Evolutionary conservation across 140 eudicot species (phyloP), one percentile per base, ranked within the genome.

Genomic region (Oenanthe javanica): DNA sequence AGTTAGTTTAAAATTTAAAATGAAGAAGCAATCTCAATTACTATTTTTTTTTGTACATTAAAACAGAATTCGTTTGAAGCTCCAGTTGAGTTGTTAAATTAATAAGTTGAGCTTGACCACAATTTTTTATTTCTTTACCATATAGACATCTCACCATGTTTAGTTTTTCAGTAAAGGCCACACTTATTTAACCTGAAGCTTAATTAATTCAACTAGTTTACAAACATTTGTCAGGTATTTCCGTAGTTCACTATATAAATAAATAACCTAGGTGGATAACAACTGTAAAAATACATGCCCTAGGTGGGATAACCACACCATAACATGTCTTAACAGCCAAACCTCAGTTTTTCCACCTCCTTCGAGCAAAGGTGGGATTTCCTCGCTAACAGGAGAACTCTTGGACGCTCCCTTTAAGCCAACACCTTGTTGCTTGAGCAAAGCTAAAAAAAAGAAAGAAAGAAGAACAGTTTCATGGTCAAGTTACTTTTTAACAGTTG

Each of bases 381-480:
- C 99, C 77, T 90, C 99, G 69, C 86, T 86, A 40, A 91, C 97
- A 54, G 96, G 97, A 83, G 91, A 82, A 82, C 86, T 79, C 83
- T 95, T 95, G 47, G 84, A 78, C 57, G 83, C 87, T 72, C 90
- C 97, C 84, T 95, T 95, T 73, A 88, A 54, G 49, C 86, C 89
- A 79, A 80, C 91, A 80, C 97, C 97, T 89, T 95, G 97, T 92
- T 95, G 99, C 94, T 95, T 95, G 83, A 95, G 85, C 84, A 95
- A 83, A 82, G 99, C 99, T 95, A 77, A 76, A 66, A 82, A 80
- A 78, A 12, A 12, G 16, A 51, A 81, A 74, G 84, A 31, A 31
- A 31, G 36, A 36, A 36, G 2, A 1, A 36, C 19, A 88, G 78
- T 69, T 66, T 80, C 19, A 79, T 61, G 78, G 42, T 72, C 72